Conservation (phyloP, 75 land plant genomes). For the Picea glauca region DNA sequence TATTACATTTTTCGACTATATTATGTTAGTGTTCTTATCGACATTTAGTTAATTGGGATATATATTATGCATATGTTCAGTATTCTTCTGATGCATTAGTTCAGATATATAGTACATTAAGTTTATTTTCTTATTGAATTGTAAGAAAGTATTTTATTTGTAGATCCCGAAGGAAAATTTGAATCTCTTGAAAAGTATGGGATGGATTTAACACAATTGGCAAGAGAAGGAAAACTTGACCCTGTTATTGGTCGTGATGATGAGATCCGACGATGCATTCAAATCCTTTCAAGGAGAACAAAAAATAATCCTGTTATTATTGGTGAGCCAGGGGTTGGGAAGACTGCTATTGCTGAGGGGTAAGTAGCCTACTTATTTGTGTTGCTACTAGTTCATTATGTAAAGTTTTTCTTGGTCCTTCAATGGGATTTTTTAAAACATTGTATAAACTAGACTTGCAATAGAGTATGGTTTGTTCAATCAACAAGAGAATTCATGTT, state of each 20-base stretch:
- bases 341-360: conserved; percentile 96
- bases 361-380: conserved; percentile 4
- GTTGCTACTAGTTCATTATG: no score
- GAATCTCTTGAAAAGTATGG: conserved; percentile 86
- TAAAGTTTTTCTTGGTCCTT: no score
- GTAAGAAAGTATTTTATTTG: conserved; percentile 3
- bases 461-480: background rate
- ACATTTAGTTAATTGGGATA: background rate
- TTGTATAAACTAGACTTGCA: background rate
- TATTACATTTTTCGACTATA: background rate
- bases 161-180: conserved; percentile 88
- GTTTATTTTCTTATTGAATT: background rate
- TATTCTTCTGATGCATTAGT: background rate
- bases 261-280: conserved; percentile 84
- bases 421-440: no score
- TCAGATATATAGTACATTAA: background rate
- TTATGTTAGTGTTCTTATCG: background rate
- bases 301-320: conserved; percentile 93
- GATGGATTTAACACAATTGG: conserved; percentile 73
- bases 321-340: conserved; percentile 95
- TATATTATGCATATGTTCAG: background rate
- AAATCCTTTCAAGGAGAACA: conserved; percentile 82
- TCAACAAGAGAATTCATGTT: no score
- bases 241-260: conserved; percentile 95
- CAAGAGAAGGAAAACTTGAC: conserved; percentile 75